Percentiles rank a stretch among this genome's conserved stretches.
Evolutionary conservation across 192 early-diverging fungal species (phyloP).

Genomic region (Coemansia sp.): DNA sequence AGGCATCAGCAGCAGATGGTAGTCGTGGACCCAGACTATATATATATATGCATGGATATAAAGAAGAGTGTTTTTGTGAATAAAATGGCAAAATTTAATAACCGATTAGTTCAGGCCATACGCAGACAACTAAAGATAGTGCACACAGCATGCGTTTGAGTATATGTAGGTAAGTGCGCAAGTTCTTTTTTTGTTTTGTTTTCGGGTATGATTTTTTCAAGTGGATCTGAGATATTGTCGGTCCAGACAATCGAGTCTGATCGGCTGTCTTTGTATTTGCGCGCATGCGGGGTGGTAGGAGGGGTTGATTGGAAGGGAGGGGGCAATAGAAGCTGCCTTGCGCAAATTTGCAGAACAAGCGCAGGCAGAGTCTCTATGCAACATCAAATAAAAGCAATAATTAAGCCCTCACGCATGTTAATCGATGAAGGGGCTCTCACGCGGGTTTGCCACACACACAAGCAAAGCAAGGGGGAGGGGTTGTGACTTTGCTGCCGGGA

Average conservation of each 20-base stretch:
- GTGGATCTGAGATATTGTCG: background rate
- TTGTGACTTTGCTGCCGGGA: too few relatives aligned
- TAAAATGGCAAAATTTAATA: background rate
- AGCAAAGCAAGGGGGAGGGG: too few relatives aligned
- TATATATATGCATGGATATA: background rate
- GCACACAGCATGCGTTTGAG: background rate
- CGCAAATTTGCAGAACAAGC: background rate
- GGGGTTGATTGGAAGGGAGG: too few relatives aligned
- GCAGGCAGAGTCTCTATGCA: background rate
- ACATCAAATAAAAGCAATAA: too few relatives aligned
- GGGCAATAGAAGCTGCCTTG: too few relatives aligned
- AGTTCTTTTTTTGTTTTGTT: background rate
- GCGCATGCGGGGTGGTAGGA: too few relatives aligned
- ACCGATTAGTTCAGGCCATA: background rate
- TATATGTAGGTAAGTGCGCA: background rate
- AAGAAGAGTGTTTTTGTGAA: background rate
- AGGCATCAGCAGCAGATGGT: constrained; percentile 91
- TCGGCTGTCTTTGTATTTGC: background rate
- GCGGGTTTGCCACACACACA: too few relatives aligned
- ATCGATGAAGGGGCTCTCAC: too few relatives aligned
- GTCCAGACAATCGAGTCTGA: background rate
- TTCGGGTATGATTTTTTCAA: too few relatives aligned
- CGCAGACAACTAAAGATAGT: background rate
- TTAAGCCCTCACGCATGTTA: too few relatives aligned
- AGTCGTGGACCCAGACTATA: constrained; percentile 87